A percentile compares a stretch with the other conserved stretches of the same genome.
Evolutionary conservation across 129 eudicot species (phyloP).

Genomic region (Saussurea involucrata): DNA sequence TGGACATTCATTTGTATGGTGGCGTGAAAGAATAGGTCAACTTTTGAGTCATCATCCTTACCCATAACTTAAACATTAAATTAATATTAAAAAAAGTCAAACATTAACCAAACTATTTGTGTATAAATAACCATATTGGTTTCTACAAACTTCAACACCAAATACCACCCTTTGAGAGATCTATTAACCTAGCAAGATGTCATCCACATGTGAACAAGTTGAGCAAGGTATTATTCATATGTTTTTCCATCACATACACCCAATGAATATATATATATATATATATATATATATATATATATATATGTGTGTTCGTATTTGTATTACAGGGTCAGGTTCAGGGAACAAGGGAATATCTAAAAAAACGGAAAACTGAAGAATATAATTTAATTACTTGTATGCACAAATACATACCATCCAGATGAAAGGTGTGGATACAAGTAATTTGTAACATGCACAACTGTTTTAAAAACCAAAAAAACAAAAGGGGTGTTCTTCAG

Average conservation of each 20-base stretch:
- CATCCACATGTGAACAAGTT: constrained; percentile 4
- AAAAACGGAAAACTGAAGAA: too few species aligned
- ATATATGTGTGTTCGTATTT: too few species aligned
- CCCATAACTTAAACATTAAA: neutral
- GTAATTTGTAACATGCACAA: too few species aligned
- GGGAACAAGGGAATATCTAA: too few species aligned
- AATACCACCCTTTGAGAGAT: neutral
- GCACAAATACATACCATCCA: too few species aligned
- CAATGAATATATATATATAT: neutral
- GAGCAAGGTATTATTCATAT: neutral
- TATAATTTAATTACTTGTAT: too few species aligned
- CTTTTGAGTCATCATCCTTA: neutral
- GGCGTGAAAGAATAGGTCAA: neutral
- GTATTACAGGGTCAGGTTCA: neutral
- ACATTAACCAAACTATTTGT: neutral
- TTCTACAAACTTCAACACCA: neutral
- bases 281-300: neutral
- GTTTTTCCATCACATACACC: neutral
- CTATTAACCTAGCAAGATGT: neutral
- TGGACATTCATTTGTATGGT: too few species aligned
- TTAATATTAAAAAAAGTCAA: neutral
- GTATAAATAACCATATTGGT: neutral
- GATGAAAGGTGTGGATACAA: too few species aligned
- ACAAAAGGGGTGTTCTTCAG: too few species aligned
- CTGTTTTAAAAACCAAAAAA: too few species aligned